Evolutionary conservation across 129 eudicot genomes (phyloP), one percentile per base, ranked within the genome.

Genomic region (Rutidosis leptorrhynchoides): DNA sequence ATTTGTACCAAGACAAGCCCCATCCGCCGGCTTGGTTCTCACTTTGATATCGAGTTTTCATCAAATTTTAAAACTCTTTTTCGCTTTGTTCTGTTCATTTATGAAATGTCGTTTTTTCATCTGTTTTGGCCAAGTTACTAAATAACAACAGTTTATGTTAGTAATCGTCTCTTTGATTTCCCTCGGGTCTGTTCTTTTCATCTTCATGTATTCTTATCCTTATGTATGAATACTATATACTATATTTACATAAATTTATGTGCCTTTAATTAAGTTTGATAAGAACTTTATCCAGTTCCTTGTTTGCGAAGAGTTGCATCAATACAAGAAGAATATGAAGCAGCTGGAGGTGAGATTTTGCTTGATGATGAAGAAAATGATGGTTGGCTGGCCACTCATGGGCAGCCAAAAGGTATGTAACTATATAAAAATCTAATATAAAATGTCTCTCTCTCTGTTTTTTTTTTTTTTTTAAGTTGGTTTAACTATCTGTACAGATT

Each of bases 371-470:
- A 92, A 57, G 87, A 92, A 27, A 78, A 85, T 80, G 96, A 92
- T 80, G 98, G 98, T 60, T 92, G 98, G 98, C 75, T 92, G 72
- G 98, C 98, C 52, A 92, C 98, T 67, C 98, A 92, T 76, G 98
- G 98, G 43, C 80, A 85, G 49, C 96, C 98, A 60, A 92, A 85
- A 85, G 98, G 98, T 92, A 62, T 65, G 35, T 40, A 17, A 2
- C 27, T 62, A 53, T 29, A 27, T 67, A 49, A 51, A 65, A 12
- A 58, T 22, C 52, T 56, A 17, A 5, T 33, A 23, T 62, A 35
- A 59, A 1, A 19, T 23, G 25, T 67, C n/a, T n/a, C n/a, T n/a
- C n/a, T n/a, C n/a, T n/a, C n/a, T n/a, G n/a, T n/a, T n/a, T 75
- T 45, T 23, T n/a, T 30, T 37, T 0, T 62, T 8, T 35, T 16